phyloP scores from a whole-genome alignment of 768 basidiomycete genomes.

The Hemileccinum rubropunctum region DNA sequence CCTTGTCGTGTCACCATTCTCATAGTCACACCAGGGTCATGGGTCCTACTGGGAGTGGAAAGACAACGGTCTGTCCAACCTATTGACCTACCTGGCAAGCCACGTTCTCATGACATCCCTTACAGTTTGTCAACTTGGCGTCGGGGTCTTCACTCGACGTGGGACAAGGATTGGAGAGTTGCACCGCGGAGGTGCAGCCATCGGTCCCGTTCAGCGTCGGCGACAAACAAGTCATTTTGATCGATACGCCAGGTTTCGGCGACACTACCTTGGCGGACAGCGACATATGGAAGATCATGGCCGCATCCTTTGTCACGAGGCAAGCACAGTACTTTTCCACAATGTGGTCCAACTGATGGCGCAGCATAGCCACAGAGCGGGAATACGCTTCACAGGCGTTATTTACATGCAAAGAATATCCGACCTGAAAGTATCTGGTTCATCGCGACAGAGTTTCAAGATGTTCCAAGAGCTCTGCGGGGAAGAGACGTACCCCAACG shows the following conservation, averaged over 20 bases:
- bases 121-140: conserved; percentile 35
- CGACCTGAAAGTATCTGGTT: conserved; percentile 47
- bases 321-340: background rate
- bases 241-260: conserved; percentile 65
- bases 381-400: conserved; percentile 40
- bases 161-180: conserved; percentile 34
- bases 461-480: conserved; percentile 55
- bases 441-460: conserved; percentile 43
- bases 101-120: background rate
- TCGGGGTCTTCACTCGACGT: conserved; percentile 29
- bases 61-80: conserved; percentile 25
- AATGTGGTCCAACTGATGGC: background rate
- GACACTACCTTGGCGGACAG: conserved; percentile 48
- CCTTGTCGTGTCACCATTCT: background rate
- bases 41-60: conserved; percentile 32
- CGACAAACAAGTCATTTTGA: conserved; percentile 41
- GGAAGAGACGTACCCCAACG: conserved; percentile 41
- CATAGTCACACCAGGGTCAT: conserved; percentile 22
- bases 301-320: conserved; percentile 35
- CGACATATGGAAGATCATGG: conserved; percentile 49
- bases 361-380: conserved; percentile 20
- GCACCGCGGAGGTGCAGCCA: conserved; percentile 31
- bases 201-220: conserved; percentile 23
- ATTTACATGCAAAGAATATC: conserved; percentile 53
- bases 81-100: background rate